Evolutionary conservation across 495 filamentous ascomycete species (phyloP), one percentile per base, ranked within the genome.

Genomic region (Talaromyces trachyspermus): DNA sequence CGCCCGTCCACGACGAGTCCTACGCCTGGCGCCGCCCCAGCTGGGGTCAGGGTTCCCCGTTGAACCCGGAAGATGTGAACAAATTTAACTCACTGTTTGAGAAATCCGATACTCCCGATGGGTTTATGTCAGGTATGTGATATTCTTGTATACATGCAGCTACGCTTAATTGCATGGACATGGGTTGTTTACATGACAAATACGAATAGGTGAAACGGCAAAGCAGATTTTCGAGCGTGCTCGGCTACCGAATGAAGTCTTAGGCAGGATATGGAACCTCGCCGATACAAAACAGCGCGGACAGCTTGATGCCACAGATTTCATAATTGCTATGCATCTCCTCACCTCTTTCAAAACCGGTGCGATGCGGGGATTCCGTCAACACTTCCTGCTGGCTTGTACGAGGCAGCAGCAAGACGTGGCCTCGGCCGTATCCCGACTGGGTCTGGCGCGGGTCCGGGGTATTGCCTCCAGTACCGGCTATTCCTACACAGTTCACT

Each of bases 261-360:
- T 98, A 15, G 92, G 88, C 9, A 81, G 85, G 43, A 96, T 98
- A 62, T 98, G 92, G 92, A 88, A 84, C 56, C 75, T 98, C 39
- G 83, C 89, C 8, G 92, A 98, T 64, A 89, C 86, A 1, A 87
- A 95, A 60, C 88, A 95, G 61, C 80, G 89, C 43, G 94, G 92
- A 20, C 82, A 81, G 26, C 77, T 98, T n/a, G 86, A 86, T 51
- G 72, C 80, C 54, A 91, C 89, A 10, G 92, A 97, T 50, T 98
- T 98, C 62, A 85, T 96, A 55, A 92, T 98, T 55, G 91, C 94
- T 9, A 98, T 98, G 92, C 92, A 98, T 68, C 75, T 98, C 23
- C 72, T 98, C 43, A 86, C 86, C 4, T 95, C 90, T 5, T 89
- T 82, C 62, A 95, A 91, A 69, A 85, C 80, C 18, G 86, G 90